Evolutionary conservation across 2,329 filamentous ascomycete genomes (phyloP).

Genomic region (Dothidotthia symphoricarpi): DNA sequence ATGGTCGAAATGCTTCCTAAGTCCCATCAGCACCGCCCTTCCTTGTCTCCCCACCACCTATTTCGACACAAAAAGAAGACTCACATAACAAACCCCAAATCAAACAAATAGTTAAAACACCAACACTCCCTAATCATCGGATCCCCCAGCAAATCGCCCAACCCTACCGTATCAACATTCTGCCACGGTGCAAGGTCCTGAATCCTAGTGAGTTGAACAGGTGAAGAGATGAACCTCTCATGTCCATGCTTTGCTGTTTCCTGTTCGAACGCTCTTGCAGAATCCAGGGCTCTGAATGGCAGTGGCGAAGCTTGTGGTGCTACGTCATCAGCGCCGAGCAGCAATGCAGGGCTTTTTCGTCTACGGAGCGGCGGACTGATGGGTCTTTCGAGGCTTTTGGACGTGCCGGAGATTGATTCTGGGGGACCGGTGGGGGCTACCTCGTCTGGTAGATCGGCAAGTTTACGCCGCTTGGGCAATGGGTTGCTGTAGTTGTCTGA

Average conservation of each 20-base stretch:
- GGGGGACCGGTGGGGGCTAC: slow-evolving; percentile 1
- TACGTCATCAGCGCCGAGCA: slow-evolving; percentile 15
- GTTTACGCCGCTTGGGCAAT: slow-evolving; percentile 31
- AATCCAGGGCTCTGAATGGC: no score
- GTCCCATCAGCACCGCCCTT: slow-evolving; percentile 3
- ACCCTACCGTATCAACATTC: slow-evolving; percentile 65
- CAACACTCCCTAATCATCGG: slow-evolving; percentile 70
- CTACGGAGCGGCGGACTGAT: slow-evolving; percentile 32
- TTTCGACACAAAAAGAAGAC: slow-evolving; percentile 9
- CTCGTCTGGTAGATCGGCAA: slow-evolving; percentile 7
- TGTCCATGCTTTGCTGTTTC: not conserved
- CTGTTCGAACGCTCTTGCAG: no score
- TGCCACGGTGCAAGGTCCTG: slow-evolving; percentile 57
- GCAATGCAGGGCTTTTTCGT: slow-evolving; percentile 8
- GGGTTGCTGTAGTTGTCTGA: slow-evolving; percentile 3
- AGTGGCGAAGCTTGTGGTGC: slow-evolving; percentile 10
- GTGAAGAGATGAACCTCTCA: slow-evolving; percentile 49
- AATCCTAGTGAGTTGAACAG: slow-evolving; percentile 70
- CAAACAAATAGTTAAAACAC: slow-evolving; percentile 68
- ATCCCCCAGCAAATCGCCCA: slow-evolving; percentile 69
- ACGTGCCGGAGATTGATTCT: not conserved
- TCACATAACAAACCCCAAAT: slow-evolving; percentile 61
- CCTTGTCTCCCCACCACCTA: not conserved
- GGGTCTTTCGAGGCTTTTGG: slow-evolving; percentile 17
- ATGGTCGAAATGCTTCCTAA: slow-evolving; percentile 54